These are phyloP conservation scores for Coemansia sp. DNA, from an alignment of 192 early-diverging fungal genomes.

Conservation along the genomic window DNA sequence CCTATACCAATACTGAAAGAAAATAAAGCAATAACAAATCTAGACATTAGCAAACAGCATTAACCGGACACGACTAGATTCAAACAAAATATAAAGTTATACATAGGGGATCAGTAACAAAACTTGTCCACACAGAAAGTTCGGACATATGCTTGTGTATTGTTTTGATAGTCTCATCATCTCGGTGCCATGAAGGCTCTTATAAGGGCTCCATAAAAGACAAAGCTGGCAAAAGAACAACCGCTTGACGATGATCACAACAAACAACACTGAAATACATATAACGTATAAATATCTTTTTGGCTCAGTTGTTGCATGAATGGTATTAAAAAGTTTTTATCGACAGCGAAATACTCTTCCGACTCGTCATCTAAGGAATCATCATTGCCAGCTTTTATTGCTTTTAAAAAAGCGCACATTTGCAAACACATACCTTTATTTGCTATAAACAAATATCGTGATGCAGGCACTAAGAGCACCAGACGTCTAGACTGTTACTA, in stretches of 20 bases:
- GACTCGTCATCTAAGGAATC: conserved; percentile 80
- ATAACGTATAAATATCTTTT: background rate
- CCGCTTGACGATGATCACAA: conserved; percentile 1
- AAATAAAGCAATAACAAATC: too few relatives aligned
- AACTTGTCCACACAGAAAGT: conserved; percentile 32
- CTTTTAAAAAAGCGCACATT: background rate
- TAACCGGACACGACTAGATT: background rate
- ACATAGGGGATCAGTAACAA: conserved; percentile 30
- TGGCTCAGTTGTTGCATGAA: conserved; percentile 67
- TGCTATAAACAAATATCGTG: too few relatives aligned
- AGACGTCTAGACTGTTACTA: background rate
- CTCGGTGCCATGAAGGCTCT: conserved; percentile 2
- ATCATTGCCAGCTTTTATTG: conserved; percentile 54
- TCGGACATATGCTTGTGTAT: conserved; percentile 58
- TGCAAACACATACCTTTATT: conserved; percentile 16
- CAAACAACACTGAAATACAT: conserved; percentile 1
- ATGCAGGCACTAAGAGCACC: too few relatives aligned
- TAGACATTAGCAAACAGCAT: background rate
- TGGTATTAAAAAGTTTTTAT: conserved; percentile 68
- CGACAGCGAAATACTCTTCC: conserved; percentile 74
- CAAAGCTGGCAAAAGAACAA: background rate
- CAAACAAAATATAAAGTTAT: background rate
- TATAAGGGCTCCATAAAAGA: too few relatives aligned
- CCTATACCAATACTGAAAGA: too few relatives aligned
- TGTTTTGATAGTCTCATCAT: conserved; percentile 34